Conservation (phyloP, 345 rosid species). For the Corchorus capsularis region DNA sequence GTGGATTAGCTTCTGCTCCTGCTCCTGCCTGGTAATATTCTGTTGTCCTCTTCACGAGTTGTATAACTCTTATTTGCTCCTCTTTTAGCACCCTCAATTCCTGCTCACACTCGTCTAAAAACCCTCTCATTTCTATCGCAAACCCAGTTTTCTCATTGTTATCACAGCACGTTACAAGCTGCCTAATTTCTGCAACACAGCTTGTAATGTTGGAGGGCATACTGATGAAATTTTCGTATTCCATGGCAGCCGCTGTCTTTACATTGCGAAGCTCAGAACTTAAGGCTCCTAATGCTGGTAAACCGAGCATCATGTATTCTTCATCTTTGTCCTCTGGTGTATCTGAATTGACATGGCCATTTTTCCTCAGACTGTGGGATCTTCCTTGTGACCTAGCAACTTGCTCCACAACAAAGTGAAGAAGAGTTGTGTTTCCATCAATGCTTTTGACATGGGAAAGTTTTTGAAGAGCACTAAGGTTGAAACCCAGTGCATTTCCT, state of each 20-base stretch:
- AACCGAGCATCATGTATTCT: slow-evolving; percentile 52
- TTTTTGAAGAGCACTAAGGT: slow-evolving; percentile 61
- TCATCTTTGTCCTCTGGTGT: slow-evolving; percentile 40
- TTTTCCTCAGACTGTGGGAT: slow-evolving; percentile 11
- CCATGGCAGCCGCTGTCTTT: slow-evolving; percentile 62
- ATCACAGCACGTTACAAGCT: slow-evolving; percentile 33
- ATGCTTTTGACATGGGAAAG: slow-evolving; percentile 77
- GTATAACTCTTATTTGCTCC: slow-evolving; percentile 61
- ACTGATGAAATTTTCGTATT: slow-evolving; percentile 48
- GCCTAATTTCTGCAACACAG: slow-evolving; percentile 45
- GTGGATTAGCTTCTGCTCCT: slow-evolving; percentile 29
- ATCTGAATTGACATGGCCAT: slow-evolving; percentile 19
- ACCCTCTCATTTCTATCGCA: slow-evolving; percentile 58
- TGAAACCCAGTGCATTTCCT: slow-evolving; percentile 85
- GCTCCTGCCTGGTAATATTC: slow-evolving; percentile 78
- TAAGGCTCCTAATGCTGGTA: slow-evolving; percentile 51
- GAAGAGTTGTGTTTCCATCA: slow-evolving; percentile 77
- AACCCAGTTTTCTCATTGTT: slow-evolving; percentile 43
- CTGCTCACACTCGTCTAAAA: slow-evolving; percentile 60
- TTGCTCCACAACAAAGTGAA: slow-evolving; percentile 80
- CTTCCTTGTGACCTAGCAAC: slow-evolving; percentile 63
- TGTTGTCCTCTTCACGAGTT: slow-evolving; percentile 66
- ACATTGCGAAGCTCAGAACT: slow-evolving; percentile 56
- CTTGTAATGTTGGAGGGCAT: slow-evolving; percentile 47
- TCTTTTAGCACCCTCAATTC: slow-evolving; percentile 56